Base-by-base conservation (phyloP, 2,329 filamentous ascomycete species). In the Colletotrichum sp. region DNA sequence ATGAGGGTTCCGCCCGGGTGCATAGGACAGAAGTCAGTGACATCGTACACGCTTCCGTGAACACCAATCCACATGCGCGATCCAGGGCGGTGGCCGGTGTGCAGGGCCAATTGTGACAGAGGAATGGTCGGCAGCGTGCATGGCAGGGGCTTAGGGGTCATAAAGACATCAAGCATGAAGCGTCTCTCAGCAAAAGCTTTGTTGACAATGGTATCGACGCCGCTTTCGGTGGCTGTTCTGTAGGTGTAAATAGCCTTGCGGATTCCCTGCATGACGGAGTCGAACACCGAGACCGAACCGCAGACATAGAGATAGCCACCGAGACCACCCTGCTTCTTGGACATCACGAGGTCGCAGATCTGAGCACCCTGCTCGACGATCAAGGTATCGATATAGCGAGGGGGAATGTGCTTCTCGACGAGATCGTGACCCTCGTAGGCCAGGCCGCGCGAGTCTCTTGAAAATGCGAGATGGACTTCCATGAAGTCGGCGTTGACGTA, bases 151-250 rank as follows among this genome's bases (percentile, higher is more conserved):
- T 87, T 89, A 1, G 89, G 89, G 2, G 88, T 87, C 89, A 90
- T 90, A 80, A 91, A 91, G 55, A 91, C 88, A 72, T 91, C 89
- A 0, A 90, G 81, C 89, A 91, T 91, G 78, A 91, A 89, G 12
- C 89, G 85, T 2, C 89, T 83, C 80, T 91, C 89, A 0, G 89
- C 89, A 76, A 91, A 90, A 0, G 89, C 89, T 36, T 86, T 88
- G 77, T 88, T 86, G 70, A 91, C 80, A 59, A 91, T 86, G 24
- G 85, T 80, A 65, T 91, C 89, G 1, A 88, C 86, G 0, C 86
- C 86, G 48, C 89, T 87, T 83, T 89, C 88, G 0, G 87, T 90
- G 3, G 88, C 85, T 5, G 87, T 87, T 48, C 88, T 85, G 77
- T 90, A 86, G 15, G 87, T 88, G 77, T 90, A 91, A 24, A 91